Base-by-base conservation (phyloP, 768 basidiomycete species). In the Russula foetens region DNA sequence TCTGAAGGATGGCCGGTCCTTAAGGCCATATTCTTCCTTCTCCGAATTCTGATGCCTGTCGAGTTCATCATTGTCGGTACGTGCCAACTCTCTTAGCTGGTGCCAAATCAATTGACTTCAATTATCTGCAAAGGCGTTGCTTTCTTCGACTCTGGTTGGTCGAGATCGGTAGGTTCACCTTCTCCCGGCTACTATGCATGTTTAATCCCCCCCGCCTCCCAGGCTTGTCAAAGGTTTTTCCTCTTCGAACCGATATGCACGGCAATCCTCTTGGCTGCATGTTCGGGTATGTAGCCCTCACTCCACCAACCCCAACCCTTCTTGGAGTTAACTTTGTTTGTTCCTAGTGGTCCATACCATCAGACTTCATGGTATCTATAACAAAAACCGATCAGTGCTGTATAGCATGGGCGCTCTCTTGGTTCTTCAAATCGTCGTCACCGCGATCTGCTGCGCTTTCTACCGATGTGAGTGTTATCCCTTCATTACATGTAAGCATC, bases 201-300 rank as follows among this genome's bases (percentile, higher is more conserved):
- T 26, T 44, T 23, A 50, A 26, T 53, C 33, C 35, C 28, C 43
- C 29, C 29, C 64, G 88, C 35, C 28, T 41, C 29, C 29, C 64
- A 88, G 82, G 71, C 75, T 28, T 93, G 90, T 70, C 70, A 76
- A 49, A 77, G 79, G 15, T 90, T 92, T 74, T 92, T 80, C 74
- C 83, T 92, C 26, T 92, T 92, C 64, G 90, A 93, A 67, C 90
- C 90, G 63, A 91, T 93, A 68, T 84, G 84, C 70, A 92, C 90
- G 17, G 90, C 89, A 3, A 74, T 92, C 67, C 79, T 93, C 44
- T 80, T 93, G 56, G 86, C 84, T n/a, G 79, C 82, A 7, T 80
- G 85, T 56, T 85, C 88, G 17, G 74, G 83, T 84, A 56, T 19
- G 76, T 53, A 47, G 11, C 31, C 44, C 11, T 54, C 15, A 47